phyloP scores from a whole-genome alignment of 179 eudicot genomes.

The Camellia oleifera region DNA sequence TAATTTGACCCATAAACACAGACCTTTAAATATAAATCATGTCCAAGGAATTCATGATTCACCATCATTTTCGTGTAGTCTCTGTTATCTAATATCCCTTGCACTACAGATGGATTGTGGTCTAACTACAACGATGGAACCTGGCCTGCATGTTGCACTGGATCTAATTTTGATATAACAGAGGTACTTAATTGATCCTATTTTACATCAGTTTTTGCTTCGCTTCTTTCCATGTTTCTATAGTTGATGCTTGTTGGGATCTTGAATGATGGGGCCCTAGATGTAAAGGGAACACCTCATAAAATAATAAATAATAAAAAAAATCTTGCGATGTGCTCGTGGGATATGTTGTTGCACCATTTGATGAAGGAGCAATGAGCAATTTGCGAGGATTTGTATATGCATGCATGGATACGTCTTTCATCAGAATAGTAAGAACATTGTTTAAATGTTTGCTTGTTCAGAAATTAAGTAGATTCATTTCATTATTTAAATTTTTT shows the following conservation, averaged over 20 bases:
- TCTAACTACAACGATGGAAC: slow-evolving; percentile 89
- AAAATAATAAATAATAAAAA: background rate
- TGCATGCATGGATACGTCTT: background rate
- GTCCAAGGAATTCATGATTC: background rate
- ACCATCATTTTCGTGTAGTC: background rate
- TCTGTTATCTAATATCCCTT: slow-evolving; percentile 9
- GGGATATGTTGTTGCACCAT: background rate
- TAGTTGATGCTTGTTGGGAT: background rate
- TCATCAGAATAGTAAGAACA: background rate
- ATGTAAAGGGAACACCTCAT: background rate
- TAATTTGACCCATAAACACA: background rate
- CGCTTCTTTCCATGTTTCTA: background rate
- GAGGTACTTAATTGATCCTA: slow-evolving; percentile 43
- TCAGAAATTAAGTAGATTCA: too few relatives aligned
- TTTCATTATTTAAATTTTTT: too few relatives aligned
- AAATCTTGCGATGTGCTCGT: background rate
- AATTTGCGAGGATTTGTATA: background rate
- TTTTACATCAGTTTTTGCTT: background rate
- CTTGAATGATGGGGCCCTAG: background rate
- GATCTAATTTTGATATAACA: slow-evolving; percentile 54
- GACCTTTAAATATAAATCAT: background rate
- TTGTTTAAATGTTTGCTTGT: background rate
- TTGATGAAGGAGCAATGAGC: background rate
- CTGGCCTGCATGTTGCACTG: slow-evolving; percentile 87
- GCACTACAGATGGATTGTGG: slow-evolving; percentile 82